phyloP scores from a whole-genome alignment of 805 yeast genomes.

The Wickerhamomyces kurtzmanii region DNA sequence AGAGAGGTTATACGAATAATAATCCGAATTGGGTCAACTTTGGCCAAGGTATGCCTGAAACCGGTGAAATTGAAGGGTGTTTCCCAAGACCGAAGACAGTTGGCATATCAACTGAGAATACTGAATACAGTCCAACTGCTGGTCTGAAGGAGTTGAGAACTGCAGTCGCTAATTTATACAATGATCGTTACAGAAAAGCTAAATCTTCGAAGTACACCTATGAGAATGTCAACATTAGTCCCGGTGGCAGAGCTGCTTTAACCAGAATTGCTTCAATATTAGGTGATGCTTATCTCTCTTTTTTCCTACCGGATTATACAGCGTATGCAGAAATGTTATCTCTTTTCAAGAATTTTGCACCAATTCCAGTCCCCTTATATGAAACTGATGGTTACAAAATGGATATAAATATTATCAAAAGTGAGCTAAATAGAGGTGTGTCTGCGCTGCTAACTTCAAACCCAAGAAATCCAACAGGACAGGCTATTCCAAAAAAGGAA shows the following conservation, averaged over 20 bases:
- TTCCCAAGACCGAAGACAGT: constrained; percentile 40
- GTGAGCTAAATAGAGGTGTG: constrained; percentile 47
- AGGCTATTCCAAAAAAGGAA: constrained; percentile 36
- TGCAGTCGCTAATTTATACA: constrained; percentile 49
- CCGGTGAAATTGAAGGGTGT: constrained; percentile 51
- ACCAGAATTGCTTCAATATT: constrained; percentile 53
- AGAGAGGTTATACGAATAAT: constrained; percentile 38
- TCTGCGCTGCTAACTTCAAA: constrained; percentile 49
- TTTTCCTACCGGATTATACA: constrained; percentile 54
- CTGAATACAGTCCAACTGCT: constrained; percentile 53
- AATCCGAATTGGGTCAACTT: constrained; percentile 41
- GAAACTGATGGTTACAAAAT: constrained; percentile 48
- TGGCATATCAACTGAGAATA: constrained; percentile 34
- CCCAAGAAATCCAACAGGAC: constrained; percentile 58
- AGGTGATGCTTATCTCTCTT: constrained; percentile 47
- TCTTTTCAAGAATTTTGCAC: constrained; percentile 50
- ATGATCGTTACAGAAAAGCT: constrained; percentile 40
- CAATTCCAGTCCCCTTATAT: constrained; percentile 51
- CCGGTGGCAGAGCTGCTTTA: constrained; percentile 56
- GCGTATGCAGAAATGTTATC: constrained; percentile 60
- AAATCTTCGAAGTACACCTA: constrained; percentile 42
- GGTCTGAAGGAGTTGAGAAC: constrained; percentile 44
- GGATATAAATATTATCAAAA: constrained; percentile 39
- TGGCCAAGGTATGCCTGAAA: constrained; percentile 61
- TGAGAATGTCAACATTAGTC: constrained; percentile 53